Evolutionary conservation across 352 stramenopile species (phyloP).

Genomic region (Achlya hypogyna): DNA sequence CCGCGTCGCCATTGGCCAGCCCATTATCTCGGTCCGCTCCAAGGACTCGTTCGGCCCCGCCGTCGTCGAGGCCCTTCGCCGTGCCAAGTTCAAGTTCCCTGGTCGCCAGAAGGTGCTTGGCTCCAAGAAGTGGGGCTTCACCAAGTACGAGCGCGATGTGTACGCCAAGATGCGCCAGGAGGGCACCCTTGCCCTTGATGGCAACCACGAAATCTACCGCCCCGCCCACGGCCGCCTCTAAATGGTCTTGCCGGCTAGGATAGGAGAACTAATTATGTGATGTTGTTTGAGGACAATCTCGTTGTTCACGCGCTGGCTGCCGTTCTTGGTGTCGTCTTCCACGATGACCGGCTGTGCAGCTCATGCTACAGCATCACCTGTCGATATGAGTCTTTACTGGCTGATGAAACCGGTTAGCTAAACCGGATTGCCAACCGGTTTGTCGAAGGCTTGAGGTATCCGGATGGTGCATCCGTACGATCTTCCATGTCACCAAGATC

Average conservation of each 20-base stretch:
- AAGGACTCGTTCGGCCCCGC: slow-evolving; percentile 93
- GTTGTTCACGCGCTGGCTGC: too few relatives aligned
- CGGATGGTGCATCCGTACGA: background rate
- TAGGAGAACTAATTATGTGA: background rate
- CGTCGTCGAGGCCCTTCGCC: slow-evolving; percentile 96
- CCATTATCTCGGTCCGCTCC: slow-evolving; percentile 95
- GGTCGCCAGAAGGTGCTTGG: slow-evolving; percentile 99
- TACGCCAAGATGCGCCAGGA: slow-evolving; percentile 95
- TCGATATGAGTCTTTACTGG: too few relatives aligned
- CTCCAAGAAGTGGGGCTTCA: slow-evolving; percentile 99
- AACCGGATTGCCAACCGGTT: too few relatives aligned
- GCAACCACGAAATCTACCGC: slow-evolving; percentile 90
- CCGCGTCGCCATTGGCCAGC: slow-evolving; percentile 97
- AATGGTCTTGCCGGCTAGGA: background rate
- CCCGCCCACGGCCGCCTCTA: background rate
- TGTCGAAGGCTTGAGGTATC: too few relatives aligned
- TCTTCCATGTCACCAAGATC: too few relatives aligned
- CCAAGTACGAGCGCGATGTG: slow-evolving; percentile 96
- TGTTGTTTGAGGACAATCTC: background rate
- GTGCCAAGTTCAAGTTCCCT: slow-evolving; percentile 99
- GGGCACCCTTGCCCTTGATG: slow-evolving; percentile 90
- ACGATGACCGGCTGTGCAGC: too few relatives aligned
- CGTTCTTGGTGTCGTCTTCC: too few relatives aligned
- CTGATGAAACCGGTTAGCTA: too few relatives aligned
- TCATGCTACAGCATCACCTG: too few relatives aligned